Conservation (phyloP, 2,329 filamentous ascomycete species). For the Fusarium buharicum region DNA sequence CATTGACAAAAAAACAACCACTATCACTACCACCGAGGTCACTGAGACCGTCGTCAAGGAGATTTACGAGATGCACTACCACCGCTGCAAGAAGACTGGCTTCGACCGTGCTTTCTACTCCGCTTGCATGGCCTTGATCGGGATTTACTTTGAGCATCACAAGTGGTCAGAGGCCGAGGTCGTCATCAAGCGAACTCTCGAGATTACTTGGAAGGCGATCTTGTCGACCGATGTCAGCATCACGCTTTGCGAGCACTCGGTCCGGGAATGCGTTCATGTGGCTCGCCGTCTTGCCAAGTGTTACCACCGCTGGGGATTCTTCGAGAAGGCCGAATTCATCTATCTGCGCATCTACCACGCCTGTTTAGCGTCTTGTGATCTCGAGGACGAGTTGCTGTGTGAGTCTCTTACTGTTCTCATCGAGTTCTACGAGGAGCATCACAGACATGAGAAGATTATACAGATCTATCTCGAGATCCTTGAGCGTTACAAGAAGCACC, state of each 20-base stretch:
- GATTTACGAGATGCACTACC: constrained; percentile 51
- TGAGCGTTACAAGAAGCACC: constrained; percentile 46
- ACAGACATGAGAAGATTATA: constrained; percentile 53
- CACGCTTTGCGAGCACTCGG: constrained; percentile 47
- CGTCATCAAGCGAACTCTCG: constrained; percentile 50
- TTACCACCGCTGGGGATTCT: constrained; percentile 50
- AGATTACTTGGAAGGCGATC: constrained; percentile 54
- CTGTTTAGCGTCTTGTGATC: constrained; percentile 46
- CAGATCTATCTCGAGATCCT: constrained; percentile 51
- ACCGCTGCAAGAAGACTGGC: constrained; percentile 49
- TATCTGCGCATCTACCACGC: constrained; percentile 53
- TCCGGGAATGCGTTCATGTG: constrained; percentile 48
- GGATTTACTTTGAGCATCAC: constrained; percentile 46
- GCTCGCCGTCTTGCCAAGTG: constrained; percentile 51
- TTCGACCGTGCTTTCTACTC: constrained; percentile 51
- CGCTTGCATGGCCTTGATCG: constrained; percentile 50
- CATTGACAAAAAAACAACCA: constrained; percentile 49
- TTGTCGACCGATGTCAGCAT: constrained; percentile 46
- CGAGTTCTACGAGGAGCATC: constrained; percentile 50
- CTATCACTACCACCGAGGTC: constrained; percentile 42
- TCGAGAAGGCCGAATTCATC: constrained; percentile 53
- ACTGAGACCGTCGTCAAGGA: constrained; percentile 51
- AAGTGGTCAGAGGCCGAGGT: constrained; percentile 52
- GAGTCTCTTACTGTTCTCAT: constrained; percentile 47
- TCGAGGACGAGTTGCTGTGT: constrained; percentile 47